A percentile compares a stretch with the other conserved stretches of the same genome.
phyloP scores from a whole-genome alignment of 345 rosid species.

The Luvunga scandens region DNA sequence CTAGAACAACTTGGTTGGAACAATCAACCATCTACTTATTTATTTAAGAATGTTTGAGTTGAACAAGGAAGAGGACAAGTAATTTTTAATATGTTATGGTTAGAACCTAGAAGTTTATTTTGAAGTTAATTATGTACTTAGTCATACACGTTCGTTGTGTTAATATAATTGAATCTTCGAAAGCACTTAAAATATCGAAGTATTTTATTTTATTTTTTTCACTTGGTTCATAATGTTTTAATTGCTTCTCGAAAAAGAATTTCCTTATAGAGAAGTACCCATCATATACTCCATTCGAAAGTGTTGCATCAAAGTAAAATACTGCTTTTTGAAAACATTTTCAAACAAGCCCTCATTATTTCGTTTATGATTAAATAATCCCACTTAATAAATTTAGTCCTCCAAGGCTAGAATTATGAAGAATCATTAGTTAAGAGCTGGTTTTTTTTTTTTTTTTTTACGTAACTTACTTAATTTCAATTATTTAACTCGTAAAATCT shows the following conservation, averaged over 20 bases:
- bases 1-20: neutral
- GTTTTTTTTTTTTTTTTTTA: fast-evolving
- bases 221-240: no score
- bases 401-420: neutral
- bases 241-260: no score
- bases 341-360: no score
- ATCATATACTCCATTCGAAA: no score
- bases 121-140: neutral
- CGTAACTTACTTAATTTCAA: no score
- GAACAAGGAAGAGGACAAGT: neutral
- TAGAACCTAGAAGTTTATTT: neutral
- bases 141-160: neutral
- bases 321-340: no score
- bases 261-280: no score
- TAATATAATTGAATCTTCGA: neutral
- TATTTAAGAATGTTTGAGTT: neutral
- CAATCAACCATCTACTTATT: neutral
- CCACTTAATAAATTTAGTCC: no score
- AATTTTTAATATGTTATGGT: neutral
- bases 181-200: no score
- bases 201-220: no score
- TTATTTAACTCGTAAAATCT: fast-evolving
- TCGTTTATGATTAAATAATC: no score
- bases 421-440: neutral
- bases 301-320: no score